Evolutionary conservation across 768 basidiomycete genomes (phyloP).

Genomic region (Peribolospora baueri): DNA sequence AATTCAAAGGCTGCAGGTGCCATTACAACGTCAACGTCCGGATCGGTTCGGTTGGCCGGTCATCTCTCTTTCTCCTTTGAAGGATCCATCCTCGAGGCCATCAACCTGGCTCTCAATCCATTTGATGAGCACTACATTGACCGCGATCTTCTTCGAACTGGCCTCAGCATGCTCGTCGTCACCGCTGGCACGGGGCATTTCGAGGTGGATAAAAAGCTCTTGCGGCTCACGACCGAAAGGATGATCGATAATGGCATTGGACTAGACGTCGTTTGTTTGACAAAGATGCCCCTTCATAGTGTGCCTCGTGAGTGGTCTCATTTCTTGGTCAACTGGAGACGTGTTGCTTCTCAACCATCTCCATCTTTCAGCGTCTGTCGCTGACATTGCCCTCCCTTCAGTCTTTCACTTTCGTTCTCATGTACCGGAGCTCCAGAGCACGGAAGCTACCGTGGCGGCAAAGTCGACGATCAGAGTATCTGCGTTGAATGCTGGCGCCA

Average conservation of each 20-base stretch:
- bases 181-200: constrained; percentile 90
- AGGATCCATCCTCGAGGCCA: constrained; percentile 78
- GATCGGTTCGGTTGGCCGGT: constrained; percentile 37
- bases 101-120: constrained; percentile 77
- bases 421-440: no score
- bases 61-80: constrained; percentile 68
- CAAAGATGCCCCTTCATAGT: constrained; percentile 75
- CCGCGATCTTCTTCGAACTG: constrained; percentile 72
- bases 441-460: no score
- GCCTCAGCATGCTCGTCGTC: constrained; percentile 54
- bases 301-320: constrained; percentile 40
- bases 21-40: constrained; percentile 5
- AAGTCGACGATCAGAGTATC: no score
- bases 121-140: constrained; percentile 89
- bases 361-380: constrained; percentile 11
- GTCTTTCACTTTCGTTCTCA: no score
- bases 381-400: no score
- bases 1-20: constrained; percentile 6
- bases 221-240: constrained; percentile 75
- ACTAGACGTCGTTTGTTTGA: constrained; percentile 62
- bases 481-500: no score
- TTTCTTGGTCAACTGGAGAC: constrained; percentile 45
- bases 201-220: constrained; percentile 64
- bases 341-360: constrained; percentile 24
- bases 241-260: constrained; percentile 84